These are phyloP conservation scores for Phytophthora pisi DNA, from an alignment of 352 stramenopile genomes.

Conservation along the genomic window DNA sequence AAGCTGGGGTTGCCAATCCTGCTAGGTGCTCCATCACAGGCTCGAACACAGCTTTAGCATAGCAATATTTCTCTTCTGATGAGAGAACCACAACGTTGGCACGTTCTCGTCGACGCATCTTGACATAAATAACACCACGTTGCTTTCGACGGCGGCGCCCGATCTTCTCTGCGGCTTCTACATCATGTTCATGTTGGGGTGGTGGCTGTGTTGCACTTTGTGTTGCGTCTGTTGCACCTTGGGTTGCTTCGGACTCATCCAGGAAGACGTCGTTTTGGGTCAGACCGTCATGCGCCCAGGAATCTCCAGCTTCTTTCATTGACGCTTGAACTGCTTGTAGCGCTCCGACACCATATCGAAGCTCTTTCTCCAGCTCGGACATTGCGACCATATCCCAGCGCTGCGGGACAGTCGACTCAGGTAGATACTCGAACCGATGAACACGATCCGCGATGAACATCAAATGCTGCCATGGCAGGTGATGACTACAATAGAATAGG, in stretches of 20 bases:
- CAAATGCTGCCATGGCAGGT: neutral
- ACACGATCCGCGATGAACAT: neutral
- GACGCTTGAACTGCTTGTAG: neutral
- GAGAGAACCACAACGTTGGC: constrained; percentile 3
- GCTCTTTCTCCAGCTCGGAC: neutral
- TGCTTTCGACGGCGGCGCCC: neutral
- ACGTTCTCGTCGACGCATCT: neutral
- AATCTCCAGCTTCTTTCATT: neutral
- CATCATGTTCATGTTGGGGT: neutral
- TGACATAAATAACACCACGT: constrained; percentile 8
- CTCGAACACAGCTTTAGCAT: constrained; percentile 2
- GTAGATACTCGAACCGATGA: neutral
- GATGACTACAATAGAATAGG: neutral
- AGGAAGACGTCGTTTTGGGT: neutral
- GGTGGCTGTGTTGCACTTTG: neutral
- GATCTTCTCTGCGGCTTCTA: neutral
- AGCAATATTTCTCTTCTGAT: constrained; percentile 9
- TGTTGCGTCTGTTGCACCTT: neutral
- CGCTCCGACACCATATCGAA: neutral
- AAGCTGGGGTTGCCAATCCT: neutral
- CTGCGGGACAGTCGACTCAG: neutral
- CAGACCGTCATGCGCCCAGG: neutral
- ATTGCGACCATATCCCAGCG: neutral
- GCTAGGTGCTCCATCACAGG: constrained; percentile 4
- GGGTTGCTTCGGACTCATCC: neutral